Evolutionary conservation across 2,329 filamentous ascomycete species (phyloP).

Genomic region (Didymella lethalis): DNA sequence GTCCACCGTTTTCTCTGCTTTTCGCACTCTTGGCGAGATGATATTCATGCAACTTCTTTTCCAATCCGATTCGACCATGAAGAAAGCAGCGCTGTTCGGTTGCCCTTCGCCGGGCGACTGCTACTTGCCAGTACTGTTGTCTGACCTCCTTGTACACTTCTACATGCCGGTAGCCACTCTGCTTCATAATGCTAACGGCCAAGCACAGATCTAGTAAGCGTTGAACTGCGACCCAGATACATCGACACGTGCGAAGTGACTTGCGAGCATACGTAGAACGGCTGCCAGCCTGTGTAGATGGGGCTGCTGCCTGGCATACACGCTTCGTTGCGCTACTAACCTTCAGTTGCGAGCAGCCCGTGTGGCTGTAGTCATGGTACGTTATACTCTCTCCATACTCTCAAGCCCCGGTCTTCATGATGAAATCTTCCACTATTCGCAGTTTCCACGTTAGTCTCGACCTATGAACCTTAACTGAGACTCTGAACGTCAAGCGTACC

Average conservation of each 20-base stretch:
- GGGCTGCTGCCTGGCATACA: neutral
- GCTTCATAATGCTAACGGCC: conserved; percentile 4
- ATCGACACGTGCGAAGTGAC: neutral
- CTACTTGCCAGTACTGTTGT: conserved; percentile 93
- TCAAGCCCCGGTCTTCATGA: conserved; percentile 59
- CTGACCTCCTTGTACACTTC: conserved; percentile 62
- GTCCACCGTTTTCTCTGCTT: conserved; percentile 19
- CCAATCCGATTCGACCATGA: conserved; percentile 89
- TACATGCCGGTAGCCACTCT: neutral
- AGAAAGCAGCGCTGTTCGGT: conserved; percentile 74
- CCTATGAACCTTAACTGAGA: conserved; percentile 65
- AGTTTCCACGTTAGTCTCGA: conserved; percentile 84
- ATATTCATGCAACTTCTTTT: conserved; percentile 84
- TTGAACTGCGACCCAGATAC: neutral
- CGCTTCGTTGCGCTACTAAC: neutral
- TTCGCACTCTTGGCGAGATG: conserved; percentile 66
- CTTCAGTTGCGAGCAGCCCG: neutral
- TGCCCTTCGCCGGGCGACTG: conserved; percentile 70
- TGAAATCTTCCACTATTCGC: conserved; percentile 82
- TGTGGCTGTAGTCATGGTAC: conserved; percentile 6
- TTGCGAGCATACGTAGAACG: neutral
- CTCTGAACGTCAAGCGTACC: conserved; percentile 68
- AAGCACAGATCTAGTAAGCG: conserved; percentile 4
- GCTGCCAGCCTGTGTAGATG: neutral
- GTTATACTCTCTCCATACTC: conserved; percentile 22